Conservation (phyloP, 2,329 filamentous ascomycete genomes). For the Ustilaginoidea virens region DNA sequence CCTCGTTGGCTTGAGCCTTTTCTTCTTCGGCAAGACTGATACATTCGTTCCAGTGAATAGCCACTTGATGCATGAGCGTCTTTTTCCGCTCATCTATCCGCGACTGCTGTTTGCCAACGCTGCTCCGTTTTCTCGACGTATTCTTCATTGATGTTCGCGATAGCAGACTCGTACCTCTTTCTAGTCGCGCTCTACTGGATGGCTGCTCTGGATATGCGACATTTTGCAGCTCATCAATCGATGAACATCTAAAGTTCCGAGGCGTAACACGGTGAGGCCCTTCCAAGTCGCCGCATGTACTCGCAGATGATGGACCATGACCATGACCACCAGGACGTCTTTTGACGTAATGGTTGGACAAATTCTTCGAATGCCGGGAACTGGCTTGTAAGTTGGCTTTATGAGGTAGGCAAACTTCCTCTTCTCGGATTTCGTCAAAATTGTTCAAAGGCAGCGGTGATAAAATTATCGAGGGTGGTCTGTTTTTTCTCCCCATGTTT, state of each 20-base stretch:
- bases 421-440: too few species aligned
- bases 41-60: constrained; percentile 19
- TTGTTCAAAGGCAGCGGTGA: too few species aligned
- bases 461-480: too few species aligned
- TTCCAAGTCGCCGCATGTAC: constrained; percentile 18
- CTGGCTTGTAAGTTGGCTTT: too few species aligned
- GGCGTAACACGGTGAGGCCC: constrained; percentile 11
- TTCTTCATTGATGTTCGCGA: constrained; percentile 17
- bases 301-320: constrained; percentile 8
- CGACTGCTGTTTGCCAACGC: constrained; percentile 6
- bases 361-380: too few species aligned
- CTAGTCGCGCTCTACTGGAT: neutral
- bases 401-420: too few species aligned
- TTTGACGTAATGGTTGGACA: too few species aligned
- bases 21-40: constrained; percentile 16
- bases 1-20: constrained; percentile 9
- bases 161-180: constrained; percentile 5
- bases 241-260: constrained; percentile 1
- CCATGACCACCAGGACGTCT: too few species aligned
- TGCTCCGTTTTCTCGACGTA: constrained; percentile 15
- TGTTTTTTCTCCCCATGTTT: too few species aligned
- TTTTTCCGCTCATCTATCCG: constrained; percentile 12
- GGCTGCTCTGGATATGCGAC: neutral
- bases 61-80: constrained; percentile 16
- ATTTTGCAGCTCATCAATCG: constrained; percentile 3